These are phyloP conservation scores for Candida dubliniensis DNA, from an alignment of 1,139 yeast genomes.

Conservation along the genomic window DNA sequence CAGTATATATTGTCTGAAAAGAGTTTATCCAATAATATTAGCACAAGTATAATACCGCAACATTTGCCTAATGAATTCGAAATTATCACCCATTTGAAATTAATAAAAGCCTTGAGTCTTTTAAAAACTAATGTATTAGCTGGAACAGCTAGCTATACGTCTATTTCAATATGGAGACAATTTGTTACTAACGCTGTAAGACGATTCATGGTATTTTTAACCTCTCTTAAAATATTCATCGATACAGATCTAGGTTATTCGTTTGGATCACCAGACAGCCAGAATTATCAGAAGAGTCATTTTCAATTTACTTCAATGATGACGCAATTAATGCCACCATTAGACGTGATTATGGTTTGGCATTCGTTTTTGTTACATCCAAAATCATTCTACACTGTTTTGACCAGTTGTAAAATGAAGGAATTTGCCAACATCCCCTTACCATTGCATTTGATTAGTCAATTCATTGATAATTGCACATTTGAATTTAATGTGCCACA, in stretches of 20 bases:
- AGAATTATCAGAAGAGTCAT: not conserved
- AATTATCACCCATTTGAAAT: constrained; percentile 29
- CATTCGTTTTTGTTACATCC: constrained; percentile 24
- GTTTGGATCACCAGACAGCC: not conserved
- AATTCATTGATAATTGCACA: constrained; percentile 22
- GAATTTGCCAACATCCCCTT: constrained; percentile 25
- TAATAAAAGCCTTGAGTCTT: constrained; percentile 27
- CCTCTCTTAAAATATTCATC: constrained; percentile 16
- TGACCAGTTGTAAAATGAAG: constrained; percentile 23
- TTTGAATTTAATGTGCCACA: constrained; percentile 20
- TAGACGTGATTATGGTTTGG: constrained; percentile 43
- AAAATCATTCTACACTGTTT: constrained; percentile 27
- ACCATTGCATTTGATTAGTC: constrained; percentile 24
- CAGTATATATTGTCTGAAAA: not conserved
- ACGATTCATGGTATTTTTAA: constrained; percentile 29
- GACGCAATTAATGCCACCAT: constrained; percentile 23
- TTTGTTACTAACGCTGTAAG: constrained; percentile 30
- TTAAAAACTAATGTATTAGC: constrained; percentile 20
- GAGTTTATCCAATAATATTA: not conserved
- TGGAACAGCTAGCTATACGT: constrained; percentile 4
- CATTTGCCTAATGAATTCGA: constrained; percentile 3
- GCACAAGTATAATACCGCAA: not conserved
- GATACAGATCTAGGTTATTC: not conserved
- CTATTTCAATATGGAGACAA: constrained; percentile 27
- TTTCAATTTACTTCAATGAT: not conserved